Evolutionary conservation across 495 filamentous ascomycete species (phyloP), one percentile per base, ranked within the genome.

Genomic region (Annulohypoxylon stygium): DNA sequence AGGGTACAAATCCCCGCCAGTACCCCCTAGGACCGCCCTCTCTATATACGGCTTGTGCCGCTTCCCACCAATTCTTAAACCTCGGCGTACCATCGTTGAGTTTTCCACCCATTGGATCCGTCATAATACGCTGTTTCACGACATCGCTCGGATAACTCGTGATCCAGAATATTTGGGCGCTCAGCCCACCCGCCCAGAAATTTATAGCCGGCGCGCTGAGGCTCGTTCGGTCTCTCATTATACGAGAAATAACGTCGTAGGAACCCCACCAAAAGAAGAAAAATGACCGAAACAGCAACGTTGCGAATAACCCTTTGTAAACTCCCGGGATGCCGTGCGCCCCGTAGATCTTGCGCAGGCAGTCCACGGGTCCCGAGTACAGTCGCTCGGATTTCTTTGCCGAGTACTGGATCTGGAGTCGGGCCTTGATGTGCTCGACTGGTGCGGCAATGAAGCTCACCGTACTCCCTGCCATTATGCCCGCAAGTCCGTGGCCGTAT

Each of bases 211-310:
- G 93, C 0, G 90, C 88, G 18, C 91, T 92, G 65, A 97, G 82
- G n/a, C 55, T 82, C 14, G 94, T 97, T 54, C 88, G 83, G 23
- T 88, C 80, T 43, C 86, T 80, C 76, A 99, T 83, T 65, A 86
- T 78, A 18, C 89, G 84, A 14, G 92, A 93, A 65, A 98, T 85
- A 18, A 97, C 60, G 70, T 97, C 95, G 81, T 99, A 99, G 39
- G 89, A 90, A 10, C 91, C 91, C 96, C 96, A 99, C 95, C 94
- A 97, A 83, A 92, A 96, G 87, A 97, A 97, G 86, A 99, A 99
- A 81, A 94, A 97, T 4, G 90, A 88, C 23, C 96, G 88, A 83
- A 98, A 98, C 58, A 99, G 75, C 34, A 98, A 84, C 0, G 96
- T 99, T 1, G 96, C 92, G 33, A 78, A 84, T 37, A 99, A 83